Evolutionary conservation across 441 rosid species (phyloP).

Genomic region (Syzygium malaccense): DNA sequence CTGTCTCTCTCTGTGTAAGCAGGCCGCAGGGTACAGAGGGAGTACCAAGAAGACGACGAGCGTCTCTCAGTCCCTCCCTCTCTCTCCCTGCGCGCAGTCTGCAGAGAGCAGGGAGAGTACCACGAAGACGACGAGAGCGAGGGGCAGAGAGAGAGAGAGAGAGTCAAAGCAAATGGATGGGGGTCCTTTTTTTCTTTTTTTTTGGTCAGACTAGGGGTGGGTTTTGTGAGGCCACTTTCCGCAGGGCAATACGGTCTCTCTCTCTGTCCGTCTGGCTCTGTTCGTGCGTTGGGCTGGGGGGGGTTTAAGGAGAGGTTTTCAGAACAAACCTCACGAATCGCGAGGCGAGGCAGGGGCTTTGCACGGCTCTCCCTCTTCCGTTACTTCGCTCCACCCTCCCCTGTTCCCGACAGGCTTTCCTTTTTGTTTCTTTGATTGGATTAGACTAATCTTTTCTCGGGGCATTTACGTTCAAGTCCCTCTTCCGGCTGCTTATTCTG

Average conservation of each 20-base stretch:
- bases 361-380: not conserved
- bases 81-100: not conserved
- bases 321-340: not conserved
- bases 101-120: not conserved
- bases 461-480: not conserved
- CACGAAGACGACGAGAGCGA: not conserved
- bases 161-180: not conserved
- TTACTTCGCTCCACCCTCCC: not conserved
- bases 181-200: not conserved
- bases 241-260: not conserved
- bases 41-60: not conserved
- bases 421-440: not conserved
- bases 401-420: not conserved
- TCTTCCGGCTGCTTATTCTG: not conserved
- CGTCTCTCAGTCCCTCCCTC: not conserved
- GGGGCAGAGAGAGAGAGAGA: not conserved
- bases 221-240: not conserved
- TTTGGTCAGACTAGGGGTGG: not conserved
- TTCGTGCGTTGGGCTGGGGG: not conserved
- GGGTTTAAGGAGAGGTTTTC: not conserved
- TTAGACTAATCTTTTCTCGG: not conserved
- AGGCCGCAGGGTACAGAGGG: not conserved
- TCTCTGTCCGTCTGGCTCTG: not conserved
- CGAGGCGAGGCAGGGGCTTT: not conserved
- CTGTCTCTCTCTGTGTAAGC: not conserved